Percentiles rank a stretch among this genome's conserved stretches.
These are phyloP conservation scores for Cadophora malorum DNA, from an alignment of 2,329 filamentous ascomycete species.

Conservation along the genomic window DNA sequence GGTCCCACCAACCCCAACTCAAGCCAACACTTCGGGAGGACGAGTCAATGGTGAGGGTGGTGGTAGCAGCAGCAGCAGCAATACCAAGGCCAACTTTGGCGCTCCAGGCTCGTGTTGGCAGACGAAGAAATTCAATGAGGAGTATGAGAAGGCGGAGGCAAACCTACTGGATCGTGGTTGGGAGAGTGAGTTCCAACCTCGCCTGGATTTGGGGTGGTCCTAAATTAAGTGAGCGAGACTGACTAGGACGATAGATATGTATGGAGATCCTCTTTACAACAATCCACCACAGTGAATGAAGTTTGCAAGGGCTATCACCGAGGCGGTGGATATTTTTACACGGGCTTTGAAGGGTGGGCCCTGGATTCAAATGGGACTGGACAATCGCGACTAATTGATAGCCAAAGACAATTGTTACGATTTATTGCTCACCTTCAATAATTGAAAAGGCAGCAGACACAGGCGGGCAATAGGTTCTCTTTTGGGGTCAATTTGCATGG, in stretches of 20 bases:
- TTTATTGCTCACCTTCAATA: background rate
- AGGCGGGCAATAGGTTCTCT: background rate
- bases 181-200: conserved; percentile 45
- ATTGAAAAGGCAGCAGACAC: background rate
- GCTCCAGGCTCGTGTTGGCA: conserved; percentile 59
- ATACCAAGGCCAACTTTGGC: conserved; percentile 40
- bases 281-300: background rate
- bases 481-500: background rate
- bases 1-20: conserved; percentile 15
- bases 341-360: background rate
- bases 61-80: conserved; percentile 18
- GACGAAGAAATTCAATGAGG: conserved; percentile 62
- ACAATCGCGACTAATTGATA: background rate
- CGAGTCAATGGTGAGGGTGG: conserved; percentile 25
- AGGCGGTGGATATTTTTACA: background rate
- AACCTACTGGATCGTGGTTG: conserved; percentile 59
- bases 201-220: background rate
- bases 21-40: conserved; percentile 16
- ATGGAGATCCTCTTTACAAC: conserved; percentile 19
- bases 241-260: conserved; percentile 13
- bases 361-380: background rate
- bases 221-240: conserved; percentile 43
- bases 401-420: background rate
- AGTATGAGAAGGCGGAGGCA: conserved; percentile 56
- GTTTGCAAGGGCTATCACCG: background rate